Conservation (phyloP, 2,329 filamentous ascomycete species). For the Ploettnerulaceae sp. region DNA sequence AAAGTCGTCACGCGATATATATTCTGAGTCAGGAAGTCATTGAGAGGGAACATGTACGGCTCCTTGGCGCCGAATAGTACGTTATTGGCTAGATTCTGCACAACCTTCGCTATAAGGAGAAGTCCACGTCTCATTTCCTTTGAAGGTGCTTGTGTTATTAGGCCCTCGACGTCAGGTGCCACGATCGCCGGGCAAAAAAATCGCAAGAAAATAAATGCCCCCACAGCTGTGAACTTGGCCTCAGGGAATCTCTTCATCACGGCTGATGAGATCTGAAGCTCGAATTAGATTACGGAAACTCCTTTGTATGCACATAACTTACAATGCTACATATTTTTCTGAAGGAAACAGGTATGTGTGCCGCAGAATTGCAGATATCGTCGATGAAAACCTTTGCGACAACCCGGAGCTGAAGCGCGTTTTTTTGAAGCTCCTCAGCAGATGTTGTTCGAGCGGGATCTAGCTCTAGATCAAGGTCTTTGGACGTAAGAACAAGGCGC, state of each 20-base stretch:
- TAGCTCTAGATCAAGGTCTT: conserved; percentile 63
- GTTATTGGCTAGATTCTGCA: conserved; percentile 68
- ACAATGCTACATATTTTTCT: conserved; percentile 64
- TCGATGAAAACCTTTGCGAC: conserved; percentile 69
- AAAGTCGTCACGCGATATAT: conserved; percentile 65
- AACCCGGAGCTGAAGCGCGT: conserved; percentile 59
- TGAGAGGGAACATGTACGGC: conserved; percentile 67
- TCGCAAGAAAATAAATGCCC: conserved; percentile 65
- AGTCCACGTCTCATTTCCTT: conserved; percentile 66
- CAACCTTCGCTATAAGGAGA: conserved; percentile 64
- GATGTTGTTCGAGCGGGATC: conserved; percentile 58
- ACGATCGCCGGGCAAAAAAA: conserved; percentile 72
- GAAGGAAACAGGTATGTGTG: conserved; percentile 58
- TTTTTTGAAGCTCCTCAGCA: conserved; percentile 59
- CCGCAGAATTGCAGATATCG: conserved; percentile 60
- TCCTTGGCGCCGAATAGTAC: conserved; percentile 68
- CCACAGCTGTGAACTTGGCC: conserved; percentile 67
- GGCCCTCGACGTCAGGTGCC: conserved; percentile 61
- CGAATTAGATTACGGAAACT: neutral
- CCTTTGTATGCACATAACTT: conserved; percentile 30
- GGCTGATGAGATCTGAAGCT: conserved; percentile 51
- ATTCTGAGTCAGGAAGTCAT: conserved; percentile 63
- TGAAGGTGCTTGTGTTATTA: conserved; percentile 56
- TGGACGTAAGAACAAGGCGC: conserved; percentile 59
- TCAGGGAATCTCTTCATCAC: conserved; percentile 61